Conservation (phyloP, 352 stramenopile genomes). For the Saprolegnia diclina region DNA sequence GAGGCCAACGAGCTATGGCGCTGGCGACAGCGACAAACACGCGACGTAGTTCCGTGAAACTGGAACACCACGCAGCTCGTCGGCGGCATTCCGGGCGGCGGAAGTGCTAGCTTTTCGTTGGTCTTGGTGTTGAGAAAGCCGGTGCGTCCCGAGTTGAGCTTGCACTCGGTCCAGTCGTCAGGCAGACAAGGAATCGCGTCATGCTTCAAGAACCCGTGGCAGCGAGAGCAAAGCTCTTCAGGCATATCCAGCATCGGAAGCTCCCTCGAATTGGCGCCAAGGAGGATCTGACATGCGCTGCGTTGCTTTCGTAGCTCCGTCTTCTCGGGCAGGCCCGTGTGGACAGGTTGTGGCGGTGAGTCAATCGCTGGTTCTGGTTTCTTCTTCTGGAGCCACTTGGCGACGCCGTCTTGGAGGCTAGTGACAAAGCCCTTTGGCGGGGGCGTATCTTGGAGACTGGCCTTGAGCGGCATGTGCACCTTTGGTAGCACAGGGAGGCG, state of each 20-base stretch:
- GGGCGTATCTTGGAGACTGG: not conserved
- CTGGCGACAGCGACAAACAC: not conserved
- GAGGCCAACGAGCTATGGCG: not conserved
- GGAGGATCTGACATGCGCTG: not conserved
- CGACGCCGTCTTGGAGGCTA: not conserved
- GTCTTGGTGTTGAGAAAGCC: not conserved
- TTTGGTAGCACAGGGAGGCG: not conserved
- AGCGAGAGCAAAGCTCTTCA: not conserved
- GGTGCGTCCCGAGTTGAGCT: not conserved
- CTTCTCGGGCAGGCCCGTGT: too few relatives aligned
- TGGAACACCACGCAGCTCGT: not conserved
- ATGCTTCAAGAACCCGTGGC: conserved; percentile 3
- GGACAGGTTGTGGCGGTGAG: not conserved
- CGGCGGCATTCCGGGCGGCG: not conserved
- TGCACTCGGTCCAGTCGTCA: not conserved
- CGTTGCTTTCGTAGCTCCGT: not conserved
- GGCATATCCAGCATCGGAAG: not conserved
- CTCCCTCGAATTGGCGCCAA: not conserved
- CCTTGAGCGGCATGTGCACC: not conserved
- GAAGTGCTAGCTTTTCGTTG: not conserved
- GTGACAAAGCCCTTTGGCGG: not conserved
- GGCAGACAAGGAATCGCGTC: not conserved
- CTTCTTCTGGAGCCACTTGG: not conserved
- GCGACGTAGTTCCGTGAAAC: not conserved
- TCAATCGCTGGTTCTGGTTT: not conserved